Percentiles rank a stretch among this genome's conserved stretches.
phyloP scores from a whole-genome alignment of 2,329 filamentous ascomycete species.

The Alternaria viburni region DNA sequence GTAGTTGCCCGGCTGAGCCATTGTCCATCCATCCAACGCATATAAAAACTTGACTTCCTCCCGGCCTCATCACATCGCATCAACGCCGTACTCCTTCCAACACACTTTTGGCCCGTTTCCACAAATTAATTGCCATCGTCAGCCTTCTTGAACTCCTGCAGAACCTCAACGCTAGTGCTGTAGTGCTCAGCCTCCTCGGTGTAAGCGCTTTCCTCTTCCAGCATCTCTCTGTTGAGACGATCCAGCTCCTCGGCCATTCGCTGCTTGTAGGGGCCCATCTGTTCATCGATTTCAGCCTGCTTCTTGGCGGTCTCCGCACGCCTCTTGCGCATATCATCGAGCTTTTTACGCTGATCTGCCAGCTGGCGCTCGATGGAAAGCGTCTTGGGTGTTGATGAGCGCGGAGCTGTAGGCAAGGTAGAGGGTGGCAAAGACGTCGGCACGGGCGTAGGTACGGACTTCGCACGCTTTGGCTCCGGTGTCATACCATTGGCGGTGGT shows the following conservation, averaged over 20 bases:
- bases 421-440: too few relatives aligned
- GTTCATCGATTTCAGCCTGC: conserved; percentile 18
- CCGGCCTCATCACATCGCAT: neutral
- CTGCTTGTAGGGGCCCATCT: conserved; percentile 24
- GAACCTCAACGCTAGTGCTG: conserved; percentile 20
- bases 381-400: conserved; percentile 1
- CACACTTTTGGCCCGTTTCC: neutral
- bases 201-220: conserved; percentile 21
- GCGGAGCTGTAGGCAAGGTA: too few relatives aligned
- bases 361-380: conserved; percentile 17
- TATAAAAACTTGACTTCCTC: neutral
- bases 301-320: conserved; percentile 22
- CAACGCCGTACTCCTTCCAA: neutral
- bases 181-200: conserved; percentile 24
- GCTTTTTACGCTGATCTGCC: conserved; percentile 23
- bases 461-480: conserved; percentile 17
- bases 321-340: conserved; percentile 18
- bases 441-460: neutral
- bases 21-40: rapidly evolving
- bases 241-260: conserved; percentile 31
- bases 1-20: neutral
- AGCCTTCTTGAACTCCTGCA: conserved; percentile 22
- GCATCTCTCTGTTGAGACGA: conserved; percentile 18
- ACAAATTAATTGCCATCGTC: conserved; percentile 6
- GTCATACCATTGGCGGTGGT: neutral